Conservation (phyloP, 2,329 filamentous ascomycete species). For the Aspergillus phoenicis region DNA sequence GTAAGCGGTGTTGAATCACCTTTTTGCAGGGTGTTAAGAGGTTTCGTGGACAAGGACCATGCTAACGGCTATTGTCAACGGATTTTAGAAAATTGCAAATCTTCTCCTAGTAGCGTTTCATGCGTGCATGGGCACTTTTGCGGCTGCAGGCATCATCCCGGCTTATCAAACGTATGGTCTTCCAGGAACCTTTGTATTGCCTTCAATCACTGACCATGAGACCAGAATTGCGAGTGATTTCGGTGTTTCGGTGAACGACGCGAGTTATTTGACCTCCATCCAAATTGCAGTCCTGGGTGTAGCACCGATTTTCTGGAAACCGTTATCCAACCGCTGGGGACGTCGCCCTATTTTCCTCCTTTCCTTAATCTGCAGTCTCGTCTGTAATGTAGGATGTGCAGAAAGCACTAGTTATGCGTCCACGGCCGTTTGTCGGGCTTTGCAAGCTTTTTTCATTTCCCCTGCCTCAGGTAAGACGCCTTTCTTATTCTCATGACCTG, state of each 20-base stretch:
- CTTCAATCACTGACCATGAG: not conserved
- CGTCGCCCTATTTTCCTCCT: constrained; percentile 59
- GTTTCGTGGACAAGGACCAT: not conserved
- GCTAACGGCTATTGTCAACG: constrained; percentile 5
- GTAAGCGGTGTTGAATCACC: constrained; percentile 26
- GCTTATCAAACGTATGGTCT: constrained; percentile 48
- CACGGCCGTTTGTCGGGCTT: constrained; percentile 55
- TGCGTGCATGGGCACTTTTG: constrained; percentile 61
- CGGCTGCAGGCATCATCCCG: constrained; percentile 58
- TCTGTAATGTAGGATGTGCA: constrained; percentile 59
- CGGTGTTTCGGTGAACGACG: constrained; percentile 48
- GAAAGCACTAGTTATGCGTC: constrained; percentile 53
- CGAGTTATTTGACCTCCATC: constrained; percentile 58
- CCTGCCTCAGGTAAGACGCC: constrained; percentile 45
- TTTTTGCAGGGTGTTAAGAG: not conserved
- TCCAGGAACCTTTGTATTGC: not conserved
- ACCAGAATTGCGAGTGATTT: constrained; percentile 54
- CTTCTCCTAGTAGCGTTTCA: constrained; percentile 60
- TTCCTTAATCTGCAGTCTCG: constrained; percentile 52
- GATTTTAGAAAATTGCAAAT: constrained; percentile 55
- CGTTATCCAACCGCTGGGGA: constrained; percentile 56
- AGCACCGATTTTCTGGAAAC: constrained; percentile 59
- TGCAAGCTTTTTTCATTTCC: constrained; percentile 59
- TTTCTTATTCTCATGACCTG: too few relatives aligned
- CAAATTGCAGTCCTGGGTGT: constrained; percentile 57